Base-by-base conservation (phyloP, 2,329 filamentous ascomycete genomes). In the Hypocreales sp. region DNA sequence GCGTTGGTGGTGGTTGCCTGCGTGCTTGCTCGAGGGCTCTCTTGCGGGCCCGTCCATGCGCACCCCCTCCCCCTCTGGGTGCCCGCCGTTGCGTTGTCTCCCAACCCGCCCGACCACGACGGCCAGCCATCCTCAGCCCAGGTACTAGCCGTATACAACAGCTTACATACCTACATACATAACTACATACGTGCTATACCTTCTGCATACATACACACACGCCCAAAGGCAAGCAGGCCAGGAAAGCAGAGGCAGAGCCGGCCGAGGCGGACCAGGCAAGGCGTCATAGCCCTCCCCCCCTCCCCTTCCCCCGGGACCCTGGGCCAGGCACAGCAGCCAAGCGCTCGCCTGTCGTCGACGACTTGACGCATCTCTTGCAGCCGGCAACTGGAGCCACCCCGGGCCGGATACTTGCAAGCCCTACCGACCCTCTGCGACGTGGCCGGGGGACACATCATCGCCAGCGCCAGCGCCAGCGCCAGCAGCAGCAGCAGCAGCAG, bases 401-500 rank as follows among this genome's bases (percentile, higher is more conserved):
- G 44, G 31, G 22, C 15, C 32, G 27, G 34, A 29, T 35, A 26
- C 50, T 58, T 59, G 56, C 60, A 62, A 60, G 60, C 62, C 60
- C 54, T 64, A 57, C 53, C 24, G 19, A 45, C 54, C 50, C 46
- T 55, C 56, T 64, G 64, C 65, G 64, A 70, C 66, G 65, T 70
- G 66, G 67, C 63, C 59, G 56, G 56, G 62, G 44, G 28, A 35
- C 64, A 69, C 66, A 67, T 70, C 65, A 68, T 56, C 54, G 53
- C 51, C 54, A 58, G 55, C n/a, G n/a, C n/a, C n/a, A n/a, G n/a
- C n/a, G n/a, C n/a, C n/a, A n/a, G n/a, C n/a, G n/a, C n/a, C n/a
- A 20, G 7, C 18, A 20, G 10, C 18, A 20, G 10, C 10, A 7
- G 10, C 18, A 20, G 18, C n/a, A 20, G 10, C 29, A 27, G 22